Evolutionary conservation across 495 filamentous ascomycete species (phyloP), one percentile per base, ranked within the genome.

Genomic region (Cetradonia linearis): DNA sequence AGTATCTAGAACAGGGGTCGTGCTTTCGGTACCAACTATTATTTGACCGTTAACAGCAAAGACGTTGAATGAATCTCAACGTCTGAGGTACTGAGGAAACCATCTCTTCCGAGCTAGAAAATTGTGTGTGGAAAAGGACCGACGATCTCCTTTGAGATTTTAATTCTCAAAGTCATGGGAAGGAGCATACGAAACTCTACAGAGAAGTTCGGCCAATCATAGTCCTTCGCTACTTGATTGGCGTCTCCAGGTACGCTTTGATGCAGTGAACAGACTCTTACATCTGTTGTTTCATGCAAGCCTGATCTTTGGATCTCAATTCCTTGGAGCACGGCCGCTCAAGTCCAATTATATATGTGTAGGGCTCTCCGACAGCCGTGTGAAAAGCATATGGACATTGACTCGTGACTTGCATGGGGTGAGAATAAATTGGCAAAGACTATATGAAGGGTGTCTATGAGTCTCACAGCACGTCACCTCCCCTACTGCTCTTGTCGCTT

Each of bases 181-280:
- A 52, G 16, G 46, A 49, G 33, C 47, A 48, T 58, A 48, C 42
- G 10, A 30, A 38, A 25, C 20, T 42, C 16, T 52, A 5, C 27
- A 48, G 20, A 27, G n/a, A 11, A 1, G 16, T 25, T 50, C 31
- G 23, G n/a, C 57, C 57, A 59, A 59, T 59, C 46, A 52, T 8
- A 9, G 30, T 42, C 36, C 47, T 40, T 40, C 57, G 40, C 57
- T 59, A 59, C 57, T 52, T 46, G 2, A n/a, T 33, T 30, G 47
- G 27, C 8, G 36, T 34, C 23, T 6, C 28, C 20, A 3, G 50
- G 50, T 38, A 59, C 57, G 57, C 57, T 59, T 59, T n/a, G 57
- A 59, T 50, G 18, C 44, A 37, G 47, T 38, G 49, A 40, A 52
- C 33, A 38, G 47, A 37, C 28, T 52, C 57, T 34, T 7, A 34